Evolutionary conservation across 1,284 basidiomycete genomes (phyloP).

Genomic region (Ganoderma multipileum): DNA sequence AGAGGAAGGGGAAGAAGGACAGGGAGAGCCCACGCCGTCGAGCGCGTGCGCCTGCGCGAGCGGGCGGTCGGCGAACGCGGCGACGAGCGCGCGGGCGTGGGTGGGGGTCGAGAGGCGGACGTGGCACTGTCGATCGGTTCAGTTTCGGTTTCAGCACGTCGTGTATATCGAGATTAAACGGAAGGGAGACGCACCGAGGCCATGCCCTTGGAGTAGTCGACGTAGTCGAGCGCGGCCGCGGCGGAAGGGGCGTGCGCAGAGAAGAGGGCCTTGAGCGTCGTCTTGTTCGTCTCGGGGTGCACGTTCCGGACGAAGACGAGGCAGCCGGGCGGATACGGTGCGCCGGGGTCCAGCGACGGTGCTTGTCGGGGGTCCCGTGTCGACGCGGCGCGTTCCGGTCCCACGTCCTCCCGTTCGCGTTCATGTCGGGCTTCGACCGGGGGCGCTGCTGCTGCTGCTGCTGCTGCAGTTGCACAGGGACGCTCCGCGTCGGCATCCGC

Average conservation of each 20-base stretch:
- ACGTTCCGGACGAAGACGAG: constrained; percentile 74
- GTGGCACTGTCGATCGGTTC: constrained; percentile 58
- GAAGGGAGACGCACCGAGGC: constrained; percentile 64
- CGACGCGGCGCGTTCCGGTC: neutral
- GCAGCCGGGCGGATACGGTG: constrained; percentile 66
- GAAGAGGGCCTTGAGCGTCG: constrained; percentile 70
- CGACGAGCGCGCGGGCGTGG: constrained; percentile 52
- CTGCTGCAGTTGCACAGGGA: no score
- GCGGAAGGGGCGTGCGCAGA: constrained; percentile 45
- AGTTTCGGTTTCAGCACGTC: neutral
- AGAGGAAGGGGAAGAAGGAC: neutral
- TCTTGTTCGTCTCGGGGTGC: constrained; percentile 78
- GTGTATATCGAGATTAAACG: no score
- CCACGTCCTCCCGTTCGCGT: no score
- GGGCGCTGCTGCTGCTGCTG: neutral
- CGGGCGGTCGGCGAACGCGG: constrained; percentile 48
- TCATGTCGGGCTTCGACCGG: neutral
- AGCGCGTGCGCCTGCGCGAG: constrained; percentile 55
- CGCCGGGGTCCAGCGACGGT: constrained; percentile 32
- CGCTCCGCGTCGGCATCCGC: neutral
- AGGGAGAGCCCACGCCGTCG: constrained; percentile 27
- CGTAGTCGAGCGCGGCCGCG: constrained; percentile 60
- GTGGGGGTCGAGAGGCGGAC: constrained; percentile 66
- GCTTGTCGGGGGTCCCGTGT: neutral
- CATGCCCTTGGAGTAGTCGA: constrained; percentile 81